A percentile compares a stretch with the other conserved stretches of the same genome.
phyloP scores from a whole-genome alignment of 2,329 filamentous ascomycete species.

The Cordyceps pruinosa region DNA sequence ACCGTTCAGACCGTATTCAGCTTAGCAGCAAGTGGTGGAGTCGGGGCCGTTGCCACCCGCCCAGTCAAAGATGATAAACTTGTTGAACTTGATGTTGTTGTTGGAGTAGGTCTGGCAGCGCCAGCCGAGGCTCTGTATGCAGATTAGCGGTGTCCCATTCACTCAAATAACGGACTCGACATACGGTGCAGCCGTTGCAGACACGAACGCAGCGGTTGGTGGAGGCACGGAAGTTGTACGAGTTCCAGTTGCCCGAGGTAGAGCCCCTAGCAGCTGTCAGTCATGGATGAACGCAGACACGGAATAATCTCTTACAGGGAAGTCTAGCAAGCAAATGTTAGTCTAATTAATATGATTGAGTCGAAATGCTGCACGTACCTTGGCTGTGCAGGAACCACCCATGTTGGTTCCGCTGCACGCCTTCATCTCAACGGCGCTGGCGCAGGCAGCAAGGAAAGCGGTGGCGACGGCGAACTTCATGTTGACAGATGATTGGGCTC shows the following conservation, averaged over 20 bases:
- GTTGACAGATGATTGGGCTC: neutral
- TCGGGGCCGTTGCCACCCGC: constrained; percentile 13
- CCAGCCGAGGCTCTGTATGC: neutral
- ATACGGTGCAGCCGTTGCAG: constrained; percentile 12
- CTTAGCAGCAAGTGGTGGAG: constrained; percentile 11
- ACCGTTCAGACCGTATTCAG: neutral
- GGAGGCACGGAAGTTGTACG: constrained; percentile 13
- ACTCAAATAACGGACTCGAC: neutral
- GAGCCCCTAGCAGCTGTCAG: constrained; percentile 8
- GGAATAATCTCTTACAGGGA: neutral
- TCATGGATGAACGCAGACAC: neutral
- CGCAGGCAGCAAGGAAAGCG: constrained; percentile 8
- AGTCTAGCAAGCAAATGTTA: neutral
- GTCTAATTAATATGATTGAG: neutral
- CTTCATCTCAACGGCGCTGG: constrained; percentile 12
- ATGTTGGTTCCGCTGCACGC: constrained; percentile 11
- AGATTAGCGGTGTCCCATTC: neutral
- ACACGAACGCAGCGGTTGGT: constrained; percentile 12
- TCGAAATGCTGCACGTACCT: neutral
- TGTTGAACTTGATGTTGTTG: constrained; percentile 13
- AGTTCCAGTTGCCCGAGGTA: constrained; percentile 8
- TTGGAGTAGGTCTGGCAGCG: constrained; percentile 12
- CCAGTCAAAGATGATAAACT: constrained; percentile 15
- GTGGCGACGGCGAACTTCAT: constrained; percentile 10
- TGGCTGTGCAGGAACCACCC: constrained; percentile 8